Evolutionary conservation across 148 eudicot genomes (phyloP), one percentile per base, ranked within the genome.

Genomic region (Diospyros kaki): DNA sequence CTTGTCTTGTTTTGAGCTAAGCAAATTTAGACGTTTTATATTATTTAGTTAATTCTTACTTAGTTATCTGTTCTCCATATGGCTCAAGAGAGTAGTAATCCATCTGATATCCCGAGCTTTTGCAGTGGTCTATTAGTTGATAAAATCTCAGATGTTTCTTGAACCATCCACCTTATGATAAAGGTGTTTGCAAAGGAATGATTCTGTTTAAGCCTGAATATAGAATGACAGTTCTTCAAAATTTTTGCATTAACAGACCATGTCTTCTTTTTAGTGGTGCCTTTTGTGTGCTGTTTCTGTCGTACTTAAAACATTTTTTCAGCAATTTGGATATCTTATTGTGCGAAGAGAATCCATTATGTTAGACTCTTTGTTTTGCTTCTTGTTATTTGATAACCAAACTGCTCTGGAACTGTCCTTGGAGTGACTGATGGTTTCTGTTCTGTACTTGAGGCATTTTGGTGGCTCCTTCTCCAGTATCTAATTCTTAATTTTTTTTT

Each of bases 341-440:
- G 9, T 28, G 41, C 18, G 9, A 17, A 12, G 28, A 53, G 3
- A 39, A 52, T 18, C 44, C n/a, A 18, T 40, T 69, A 8, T 39
- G 13, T 69, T 69, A 7, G 2, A 53, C 5, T 53, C 9, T 54
- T 10, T 53, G 13, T 44, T 39, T 69, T 69, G 18, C 60, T 51
- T 67, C 56, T 50, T 3, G 58, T 51, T 28, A 9, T 39, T 59
- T 38, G 10, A 69, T 6, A 42, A 69, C 45, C 72, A 38, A 17
- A 28, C 42, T 51, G 46, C 18, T 51, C 53, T 52, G 12, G 44
- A 51, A 69, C 58, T 55, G 59, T 40, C 46, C 60, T 1, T 68
- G 70, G 58, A 51, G 71, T 52, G 73, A 69, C 28, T 69, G 40
- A 7, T 28, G 13, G 61, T 46, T 69, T 69, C 9, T 39, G 61